These are phyloP conservation scores for Priceomyces carsonii DNA, from an alignment of 805 yeast species.

Conservation along the genomic window DNA sequence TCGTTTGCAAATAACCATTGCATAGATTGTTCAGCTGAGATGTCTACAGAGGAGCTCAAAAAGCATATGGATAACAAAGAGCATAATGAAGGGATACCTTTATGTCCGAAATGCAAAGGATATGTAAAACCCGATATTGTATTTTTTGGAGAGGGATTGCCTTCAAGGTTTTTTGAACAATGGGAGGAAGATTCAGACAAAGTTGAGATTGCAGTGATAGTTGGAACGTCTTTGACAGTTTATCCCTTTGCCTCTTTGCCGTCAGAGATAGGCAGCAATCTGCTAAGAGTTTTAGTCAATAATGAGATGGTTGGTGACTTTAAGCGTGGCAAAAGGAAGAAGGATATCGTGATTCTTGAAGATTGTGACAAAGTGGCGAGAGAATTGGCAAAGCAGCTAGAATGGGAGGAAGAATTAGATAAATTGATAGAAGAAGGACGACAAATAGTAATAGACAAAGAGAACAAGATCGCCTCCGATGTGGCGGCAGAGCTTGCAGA, in stretches of 20 bases:
- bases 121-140: conserved; percentile 91
- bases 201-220: conserved; percentile 76
- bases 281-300: conserved; percentile 69
- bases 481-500: conserved; percentile 8
- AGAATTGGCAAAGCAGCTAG: conserved; percentile 51
- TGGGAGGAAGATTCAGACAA: conserved; percentile 61
- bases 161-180: conserved; percentile 61
- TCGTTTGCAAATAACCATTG: conserved; percentile 87
- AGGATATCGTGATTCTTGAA: conserved; percentile 62
- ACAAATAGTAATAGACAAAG: conserved; percentile 6
- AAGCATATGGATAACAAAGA: conserved; percentile 29
- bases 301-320: conserved; percentile 79
- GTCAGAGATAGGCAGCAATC: conserved; percentile 47
- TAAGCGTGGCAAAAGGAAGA: conserved; percentile 42
- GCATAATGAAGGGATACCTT: conserved; percentile 45
- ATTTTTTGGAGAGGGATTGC: conserved; percentile 89
- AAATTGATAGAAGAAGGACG: conserved; percentile 27
- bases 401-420: conserved; percentile 63
- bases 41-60: conserved; percentile 49
- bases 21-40: conserved; percentile 64
- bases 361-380: conserved; percentile 69
- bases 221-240: conserved; percentile 90
- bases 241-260: conserved; percentile 90
- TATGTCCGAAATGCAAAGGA: conserved; percentile 68
- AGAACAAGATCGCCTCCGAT: conserved; percentile 11